Evolutionary conservation across 2,329 filamentous ascomycete species (phyloP), one percentile per base, ranked within the genome.

Genomic region (Apiospora arundinis): DNA sequence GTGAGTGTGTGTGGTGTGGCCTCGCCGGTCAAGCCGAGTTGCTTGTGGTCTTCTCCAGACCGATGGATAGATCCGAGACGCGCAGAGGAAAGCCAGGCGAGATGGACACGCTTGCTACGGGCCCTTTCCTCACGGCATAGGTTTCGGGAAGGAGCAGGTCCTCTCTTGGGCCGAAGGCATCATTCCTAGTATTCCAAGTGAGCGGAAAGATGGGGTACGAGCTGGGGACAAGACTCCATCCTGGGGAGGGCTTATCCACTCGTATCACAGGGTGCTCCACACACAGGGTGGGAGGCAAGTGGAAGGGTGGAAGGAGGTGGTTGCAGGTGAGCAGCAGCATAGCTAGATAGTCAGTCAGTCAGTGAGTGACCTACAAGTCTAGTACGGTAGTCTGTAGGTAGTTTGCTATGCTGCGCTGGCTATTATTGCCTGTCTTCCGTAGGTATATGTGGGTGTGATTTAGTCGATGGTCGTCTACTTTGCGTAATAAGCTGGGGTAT

Each of bases 61-160:
- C 66, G 66, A 68, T 21, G 66, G 66, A 18, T 37, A 32, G 66
- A 68, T 48, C 42, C 66, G 66, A 48, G 66, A 48, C 25, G 66
- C 44, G 42, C 25, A 45, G 32, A 21, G n/a, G 37, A 37, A 28
- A 18, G 32, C 66, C 23, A 60, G 37, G 9, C 28, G 23, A 63
- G 32, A 63, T 40, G 56, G 56, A 63, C 56, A 63, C 32, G 32
- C 56, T 63, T 63, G 56, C 28, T 63, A 63, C 56, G 56, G 56
- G 56, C 32, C 56, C 40, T 63, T 25, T 48, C 66, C 44, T 48
- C 66, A 45, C 66, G 66, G 66, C 66, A 68, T 32, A 68, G 23
- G 14, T 32, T 68, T 68, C 44, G 44, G 66, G 66, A 45, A 68
- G n/a, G 44, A n/a, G 66, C 21, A 48, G 42, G 11, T 32, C 44